phyloP scores from a whole-genome alignment of 306 rosid genomes.

The Acacia acuminata region DNA sequence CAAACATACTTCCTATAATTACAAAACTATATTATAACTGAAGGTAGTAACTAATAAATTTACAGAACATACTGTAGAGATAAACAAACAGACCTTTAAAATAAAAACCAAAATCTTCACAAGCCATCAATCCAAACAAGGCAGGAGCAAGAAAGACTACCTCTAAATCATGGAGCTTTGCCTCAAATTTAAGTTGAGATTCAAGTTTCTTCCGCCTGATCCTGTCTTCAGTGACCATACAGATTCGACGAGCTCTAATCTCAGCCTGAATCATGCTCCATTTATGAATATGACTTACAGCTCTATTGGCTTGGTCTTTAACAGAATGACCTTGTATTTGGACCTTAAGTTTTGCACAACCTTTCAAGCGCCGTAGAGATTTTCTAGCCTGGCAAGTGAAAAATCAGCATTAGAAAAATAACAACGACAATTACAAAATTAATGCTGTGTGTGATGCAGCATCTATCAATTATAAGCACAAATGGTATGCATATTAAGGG shows the following conservation, averaged over 20 bases:
- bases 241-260: constrained; percentile 76
- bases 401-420: constrained; percentile 26
- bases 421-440: not conserved
- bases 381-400: constrained; percentile 72
- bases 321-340: constrained; percentile 56
- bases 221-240: constrained; percentile 92
- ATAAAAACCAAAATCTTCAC: not conserved
- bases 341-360: constrained; percentile 64
- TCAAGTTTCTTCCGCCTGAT: constrained; percentile 75
- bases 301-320: constrained; percentile 70
- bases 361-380: constrained; percentile 66
- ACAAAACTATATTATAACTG: too few relatives aligned
- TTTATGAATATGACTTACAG: constrained; percentile 75
- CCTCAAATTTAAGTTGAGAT: constrained; percentile 90
- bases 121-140: constrained; percentile 11
- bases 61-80: not conserved
- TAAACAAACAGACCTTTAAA: not conserved
- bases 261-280: constrained; percentile 86
- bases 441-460: not conserved
- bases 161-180: constrained; percentile 87
- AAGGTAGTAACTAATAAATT: not conserved
- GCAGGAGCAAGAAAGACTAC: constrained; percentile 43
- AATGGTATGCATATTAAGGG: constrained; percentile 12
- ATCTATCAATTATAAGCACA: constrained; percentile 5
- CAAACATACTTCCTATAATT: not conserved